Percentiles rank a stretch among this genome's conserved stretches.
Conservation (phyloP, 352 stramenopile genomes). For the Aphanomyces stellatus region DNA sequence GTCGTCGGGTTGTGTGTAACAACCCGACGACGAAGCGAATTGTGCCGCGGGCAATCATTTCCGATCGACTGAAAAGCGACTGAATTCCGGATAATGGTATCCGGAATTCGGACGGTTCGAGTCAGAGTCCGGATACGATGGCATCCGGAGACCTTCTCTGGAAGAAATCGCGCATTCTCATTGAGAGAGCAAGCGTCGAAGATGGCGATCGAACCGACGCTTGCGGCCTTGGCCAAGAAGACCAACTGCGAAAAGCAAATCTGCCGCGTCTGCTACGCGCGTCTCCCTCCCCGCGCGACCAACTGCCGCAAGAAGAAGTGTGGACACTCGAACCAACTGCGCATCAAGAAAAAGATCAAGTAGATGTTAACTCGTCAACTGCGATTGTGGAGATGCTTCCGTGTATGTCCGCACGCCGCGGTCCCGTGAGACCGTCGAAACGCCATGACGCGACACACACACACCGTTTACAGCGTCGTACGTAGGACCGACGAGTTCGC, state of each 20-base stretch:
- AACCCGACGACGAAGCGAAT: too few species aligned
- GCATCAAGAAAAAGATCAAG: slow-evolving; percentile 96
- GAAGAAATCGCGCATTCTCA: too few species aligned
- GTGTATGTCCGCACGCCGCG: slow-evolving; percentile 33
- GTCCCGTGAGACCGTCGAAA: slow-evolving; percentile 54
- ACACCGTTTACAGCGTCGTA: slow-evolving; percentile 64
- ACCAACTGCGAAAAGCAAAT: slow-evolving; percentile 99
- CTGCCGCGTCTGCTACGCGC: slow-evolving; percentile 99
- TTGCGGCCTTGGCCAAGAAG: slow-evolving; percentile 97
- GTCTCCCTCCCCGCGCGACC: slow-evolving; percentile 96
- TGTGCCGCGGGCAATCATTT: too few species aligned
- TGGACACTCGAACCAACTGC: slow-evolving; percentile 98
- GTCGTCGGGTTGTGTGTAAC: too few species aligned
- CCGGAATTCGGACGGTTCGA: too few species aligned
- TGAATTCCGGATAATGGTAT: too few species aligned
- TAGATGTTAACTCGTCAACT: neutral
- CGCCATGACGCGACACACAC: slow-evolving; percentile 25
- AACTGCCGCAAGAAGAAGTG: slow-evolving; percentile 99
- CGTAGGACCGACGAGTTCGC: slow-evolving; percentile 46
- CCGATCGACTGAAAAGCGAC: too few species aligned
- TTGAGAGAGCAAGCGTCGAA: too few species aligned
- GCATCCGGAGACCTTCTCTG: too few species aligned
- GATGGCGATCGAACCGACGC: slow-evolving; percentile 90
- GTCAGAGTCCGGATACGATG: too few species aligned
- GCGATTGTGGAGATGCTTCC: neutral